These are phyloP conservation scores for Colletotrichum aenigma DNA, from an alignment of 2,329 filamentous ascomycete genomes.

Conservation along the genomic window DNA sequence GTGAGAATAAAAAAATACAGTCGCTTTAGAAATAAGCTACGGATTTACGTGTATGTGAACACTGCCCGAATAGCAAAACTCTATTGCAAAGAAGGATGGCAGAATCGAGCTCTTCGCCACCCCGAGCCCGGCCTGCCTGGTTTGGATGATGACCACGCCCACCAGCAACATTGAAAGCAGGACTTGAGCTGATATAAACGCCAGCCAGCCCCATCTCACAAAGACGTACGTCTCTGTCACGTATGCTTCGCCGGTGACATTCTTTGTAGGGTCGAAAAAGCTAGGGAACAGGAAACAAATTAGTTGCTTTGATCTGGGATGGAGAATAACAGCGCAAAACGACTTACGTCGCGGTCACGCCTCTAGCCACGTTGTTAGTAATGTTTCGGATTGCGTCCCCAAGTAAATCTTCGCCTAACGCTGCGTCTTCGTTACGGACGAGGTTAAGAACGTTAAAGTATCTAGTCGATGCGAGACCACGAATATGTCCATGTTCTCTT, in stretches of 20 bases:
- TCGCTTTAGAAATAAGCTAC: too few relatives aligned
- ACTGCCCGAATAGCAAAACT: background rate
- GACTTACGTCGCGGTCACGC: background rate
- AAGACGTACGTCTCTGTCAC: conserved; percentile 6
- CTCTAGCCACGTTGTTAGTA: background rate
- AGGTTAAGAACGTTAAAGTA: background rate
- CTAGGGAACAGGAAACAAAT: background rate
- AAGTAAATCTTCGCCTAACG: background rate
- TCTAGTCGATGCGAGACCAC: background rate
- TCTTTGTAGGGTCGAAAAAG: background rate
- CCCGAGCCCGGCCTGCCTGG: conserved; percentile 7
- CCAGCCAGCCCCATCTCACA: conserved; percentile 22
- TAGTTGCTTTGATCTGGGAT: background rate
- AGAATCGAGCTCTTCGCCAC: conserved; percentile 20
- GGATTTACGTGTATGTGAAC: too few relatives aligned
- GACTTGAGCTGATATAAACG: conserved; percentile 20
- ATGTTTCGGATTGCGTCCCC: background rate
- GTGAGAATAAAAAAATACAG: too few relatives aligned
- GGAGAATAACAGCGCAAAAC: background rate
- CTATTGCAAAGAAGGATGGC: background rate
- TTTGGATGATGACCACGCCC: conserved; percentile 5
- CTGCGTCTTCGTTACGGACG: background rate
- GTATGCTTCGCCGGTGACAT: background rate
- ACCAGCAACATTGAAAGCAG: conserved; percentile 15
- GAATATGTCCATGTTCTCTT: background rate